Conservation (phyloP, 1,139 yeast genomes). For the Yamadazyma spencermartinsiae region DNA sequence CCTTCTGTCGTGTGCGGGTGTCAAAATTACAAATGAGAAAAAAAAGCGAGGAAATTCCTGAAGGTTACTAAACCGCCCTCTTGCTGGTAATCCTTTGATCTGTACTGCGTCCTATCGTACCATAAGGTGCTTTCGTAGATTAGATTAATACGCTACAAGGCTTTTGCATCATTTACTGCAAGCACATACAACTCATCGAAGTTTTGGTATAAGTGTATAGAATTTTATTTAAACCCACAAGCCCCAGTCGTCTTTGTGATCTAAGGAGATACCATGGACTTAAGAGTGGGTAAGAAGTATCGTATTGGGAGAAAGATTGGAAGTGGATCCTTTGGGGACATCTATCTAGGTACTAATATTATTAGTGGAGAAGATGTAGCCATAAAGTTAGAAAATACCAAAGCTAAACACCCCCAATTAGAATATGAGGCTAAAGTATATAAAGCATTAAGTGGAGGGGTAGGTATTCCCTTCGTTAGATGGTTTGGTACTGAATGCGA, state of each 20-base stretch:
- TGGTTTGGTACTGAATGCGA: slow-evolving; percentile 98
- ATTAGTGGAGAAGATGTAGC: slow-evolving; percentile 98
- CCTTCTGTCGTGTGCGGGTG: not conserved
- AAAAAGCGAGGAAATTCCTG: not conserved
- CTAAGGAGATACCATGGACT: slow-evolving; percentile 45
- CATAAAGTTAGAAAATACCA: slow-evolving; percentile 84
- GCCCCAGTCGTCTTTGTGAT: not conserved
- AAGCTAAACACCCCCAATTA: slow-evolving; percentile 94
- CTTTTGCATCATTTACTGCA: too few species aligned
- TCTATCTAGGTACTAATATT: slow-evolving; percentile 88
- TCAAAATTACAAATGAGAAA: not conserved
- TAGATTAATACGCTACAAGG: too few species aligned
- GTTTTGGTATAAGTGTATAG: too few species aligned
- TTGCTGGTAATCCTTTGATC: too few species aligned
- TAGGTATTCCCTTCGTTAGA: slow-evolving; percentile 94
- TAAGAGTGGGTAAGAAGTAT: slow-evolving; percentile 93
- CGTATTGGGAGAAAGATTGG: slow-evolving; percentile 96
- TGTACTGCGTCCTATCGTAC: too few species aligned
- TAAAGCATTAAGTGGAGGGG: slow-evolving; percentile 93
- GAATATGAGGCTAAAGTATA: slow-evolving; percentile 96
- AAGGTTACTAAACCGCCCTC: not conserved
- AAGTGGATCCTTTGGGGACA: slow-evolving; percentile 96
- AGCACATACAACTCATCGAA: too few species aligned
- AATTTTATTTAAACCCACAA: too few species aligned
- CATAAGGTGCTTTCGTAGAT: too few species aligned